These are phyloP conservation scores for Diaporthe longicolla DNA, from an alignment of 2,329 filamentous ascomycete species.

Conservation along the genomic window DNA sequence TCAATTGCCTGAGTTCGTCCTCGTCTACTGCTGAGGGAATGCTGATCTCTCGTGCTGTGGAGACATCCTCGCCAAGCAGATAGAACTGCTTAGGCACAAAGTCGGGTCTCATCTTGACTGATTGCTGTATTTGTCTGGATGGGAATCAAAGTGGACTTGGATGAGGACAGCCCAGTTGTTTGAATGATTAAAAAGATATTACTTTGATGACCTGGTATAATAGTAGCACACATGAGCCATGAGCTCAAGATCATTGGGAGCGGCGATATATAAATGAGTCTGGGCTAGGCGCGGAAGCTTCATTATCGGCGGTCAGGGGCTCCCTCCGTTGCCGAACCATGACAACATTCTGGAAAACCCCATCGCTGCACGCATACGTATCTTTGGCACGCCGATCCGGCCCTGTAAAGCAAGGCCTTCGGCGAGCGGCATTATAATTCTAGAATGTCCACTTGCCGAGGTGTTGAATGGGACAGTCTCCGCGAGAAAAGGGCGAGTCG, in stretches of 20 bases:
- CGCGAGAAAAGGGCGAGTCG: slow-evolving; percentile 3
- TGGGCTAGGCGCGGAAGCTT: slow-evolving; percentile 6
- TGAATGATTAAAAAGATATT: neutral
- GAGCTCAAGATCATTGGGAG: slow-evolving; percentile 20
- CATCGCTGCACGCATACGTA: slow-evolving; percentile 1
- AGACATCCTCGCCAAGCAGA: slow-evolving; percentile 57
- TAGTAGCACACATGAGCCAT: slow-evolving; percentile 17
- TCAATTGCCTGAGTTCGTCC: slow-evolving; percentile 55
- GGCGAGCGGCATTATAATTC: slow-evolving; percentile 2
- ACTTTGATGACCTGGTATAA: slow-evolving; percentile 3
- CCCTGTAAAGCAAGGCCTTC: neutral
- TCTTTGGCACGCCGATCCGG: slow-evolving; percentile 9
- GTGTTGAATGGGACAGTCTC: slow-evolving; percentile 1
- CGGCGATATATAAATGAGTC: slow-evolving; percentile 36
- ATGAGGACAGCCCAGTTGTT: neutral
- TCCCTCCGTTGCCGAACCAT: neutral
- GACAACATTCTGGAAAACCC: slow-evolving; percentile 6
- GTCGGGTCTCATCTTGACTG: slow-evolving; percentile 49
- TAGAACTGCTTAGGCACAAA: slow-evolving; percentile 55
- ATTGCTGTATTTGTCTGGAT: neutral
- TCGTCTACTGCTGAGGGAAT: slow-evolving; percentile 53
- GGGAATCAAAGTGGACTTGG: neutral
- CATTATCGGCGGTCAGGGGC: slow-evolving; percentile 26
- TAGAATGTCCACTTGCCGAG: slow-evolving; percentile 39
- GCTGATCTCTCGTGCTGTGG: slow-evolving; percentile 55